Conservation (phyloP, 2,329 filamentous ascomycete species). For the Bipolaris cookei region DNA sequence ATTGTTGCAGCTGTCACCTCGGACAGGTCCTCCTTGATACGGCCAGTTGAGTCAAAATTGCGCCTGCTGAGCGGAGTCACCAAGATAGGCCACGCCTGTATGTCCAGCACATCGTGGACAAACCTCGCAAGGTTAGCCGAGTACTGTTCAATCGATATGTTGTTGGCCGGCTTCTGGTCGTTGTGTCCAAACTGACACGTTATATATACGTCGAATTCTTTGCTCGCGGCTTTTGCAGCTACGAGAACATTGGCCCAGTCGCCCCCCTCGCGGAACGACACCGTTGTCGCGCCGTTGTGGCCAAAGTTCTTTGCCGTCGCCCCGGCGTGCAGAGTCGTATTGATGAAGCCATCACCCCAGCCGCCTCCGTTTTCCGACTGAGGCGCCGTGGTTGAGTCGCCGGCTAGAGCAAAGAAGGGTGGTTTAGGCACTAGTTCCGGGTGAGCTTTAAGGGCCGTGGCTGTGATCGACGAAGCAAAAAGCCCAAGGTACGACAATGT, state of each 20-base stretch:
- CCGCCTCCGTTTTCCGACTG: slow-evolving; percentile 43
- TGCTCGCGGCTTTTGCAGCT: slow-evolving; percentile 45
- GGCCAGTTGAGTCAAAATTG: slow-evolving; percentile 48
- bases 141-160: slow-evolving; percentile 56
- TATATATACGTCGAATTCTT: slow-evolving; percentile 56
- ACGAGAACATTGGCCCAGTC: slow-evolving; percentile 60
- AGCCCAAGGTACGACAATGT: slow-evolving; percentile 4
- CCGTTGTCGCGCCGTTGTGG: slow-evolving; percentile 61
- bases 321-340: slow-evolving; percentile 52
- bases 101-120: slow-evolving; percentile 39
- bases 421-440: slow-evolving; percentile 8
- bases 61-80: slow-evolving; percentile 63
- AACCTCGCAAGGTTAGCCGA: slow-evolving; percentile 58
- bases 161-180: slow-evolving; percentile 58
- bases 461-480: background rate
- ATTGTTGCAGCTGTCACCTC: slow-evolving; percentile 55
- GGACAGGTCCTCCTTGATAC: slow-evolving; percentile 55
- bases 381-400: slow-evolving; percentile 47
- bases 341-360: slow-evolving; percentile 65
- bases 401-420: slow-evolving; percentile 43
- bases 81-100: slow-evolving; percentile 52
- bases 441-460: slow-evolving; percentile 2
- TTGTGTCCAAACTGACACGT: slow-evolving; percentile 68
- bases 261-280: slow-evolving; percentile 59
- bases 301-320: slow-evolving; percentile 63